Base-by-base conservation (phyloP, 805 yeast species). In the Barnettozyma californica region DNA sequence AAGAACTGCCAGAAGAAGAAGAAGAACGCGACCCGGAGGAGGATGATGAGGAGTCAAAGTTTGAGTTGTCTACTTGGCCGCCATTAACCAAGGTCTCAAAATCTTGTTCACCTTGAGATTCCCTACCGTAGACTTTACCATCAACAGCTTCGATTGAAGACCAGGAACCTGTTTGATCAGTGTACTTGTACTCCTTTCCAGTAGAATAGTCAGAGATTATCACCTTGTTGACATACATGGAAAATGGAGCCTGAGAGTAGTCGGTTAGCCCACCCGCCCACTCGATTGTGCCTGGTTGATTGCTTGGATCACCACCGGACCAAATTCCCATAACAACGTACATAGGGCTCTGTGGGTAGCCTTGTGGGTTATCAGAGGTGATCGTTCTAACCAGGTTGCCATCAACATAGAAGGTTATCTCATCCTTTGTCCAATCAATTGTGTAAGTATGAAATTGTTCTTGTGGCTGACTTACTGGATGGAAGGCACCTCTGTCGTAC, bases 311-410 rank as follows among this genome's bases (percentile, higher is more conserved):
- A 63, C 94, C 94, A 58, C 91, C 92, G 4, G 90, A 90, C 92
- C 94, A 85, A 29, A 81, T 68, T 54, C 94, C 92, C 52, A 79
- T 70, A 61, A 70, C 74, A 11, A 85, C 63, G 54, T 70, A 75
- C 91, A 90, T 87, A 43, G 97, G 97, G n/a, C 89, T 71, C 68
- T 90, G 96, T 39, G 97, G 97, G 66, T 78, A 91, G 5, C 95
- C 95, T 60, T 80, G 75, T 16, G 78, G 62, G 20, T 82, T 70
- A 48, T 70, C 67, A 48, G 78, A 73, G 10, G 60, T 39, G 46
- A 91, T 68, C 1, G 86, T 77, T 71, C 97, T 80, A 9, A 87
- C 80, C 1, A 74, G 71, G 8, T 54, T 61, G 26, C 92, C 95
- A 60, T 91, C 95, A 23, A 88, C 57, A 49, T 76, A 78, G 90